These are phyloP conservation scores for Eimeria falciformis DNA, from an alignment of 169 alveolate genomes.

Conservation along the genomic window DNA sequence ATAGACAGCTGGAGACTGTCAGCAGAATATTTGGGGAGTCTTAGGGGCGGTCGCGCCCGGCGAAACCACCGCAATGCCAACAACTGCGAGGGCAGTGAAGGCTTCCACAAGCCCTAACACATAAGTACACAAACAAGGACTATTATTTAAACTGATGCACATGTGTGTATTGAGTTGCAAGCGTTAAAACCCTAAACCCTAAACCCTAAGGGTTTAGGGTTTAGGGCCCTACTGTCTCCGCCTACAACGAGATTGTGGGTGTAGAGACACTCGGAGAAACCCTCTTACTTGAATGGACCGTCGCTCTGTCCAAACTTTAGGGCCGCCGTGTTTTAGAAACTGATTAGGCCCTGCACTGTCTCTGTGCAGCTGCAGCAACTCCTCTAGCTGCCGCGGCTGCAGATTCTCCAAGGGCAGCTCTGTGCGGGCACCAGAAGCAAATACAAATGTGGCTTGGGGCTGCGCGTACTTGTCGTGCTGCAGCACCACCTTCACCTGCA, in stretches of 20 bases:
- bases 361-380: conserved; percentile 74
- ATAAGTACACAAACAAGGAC: too few species aligned
- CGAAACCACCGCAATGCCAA: conserved; percentile 88
- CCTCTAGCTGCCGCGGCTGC: conserved; percentile 83
- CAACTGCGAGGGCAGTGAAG: conserved; percentile 86
- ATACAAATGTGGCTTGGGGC: conserved; percentile 53
- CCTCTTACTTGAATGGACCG: conserved; percentile 78
- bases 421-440: conserved; percentile 71
- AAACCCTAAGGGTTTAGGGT: background rate
- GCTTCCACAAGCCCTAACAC: conserved; percentile 90
- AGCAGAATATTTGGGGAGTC: conserved; percentile 90
- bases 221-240: background rate
- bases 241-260: background rate
- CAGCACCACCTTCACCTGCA: conserved; percentile 67
- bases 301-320: conserved; percentile 79
- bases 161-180: background rate
- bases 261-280: too few species aligned
- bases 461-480: conserved; percentile 64
- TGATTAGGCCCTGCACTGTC: conserved; percentile 77
- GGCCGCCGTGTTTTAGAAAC: conserved; percentile 80
- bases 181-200: background rate
- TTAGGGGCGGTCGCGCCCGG: conserved; percentile 81
- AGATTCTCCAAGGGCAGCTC: conserved; percentile 89
- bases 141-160: too few species aligned
- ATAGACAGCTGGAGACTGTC: conserved; percentile 87